phyloP scores from a whole-genome alignment of 78 protist genomes.

The Emiliania huxleyi region DNA sequence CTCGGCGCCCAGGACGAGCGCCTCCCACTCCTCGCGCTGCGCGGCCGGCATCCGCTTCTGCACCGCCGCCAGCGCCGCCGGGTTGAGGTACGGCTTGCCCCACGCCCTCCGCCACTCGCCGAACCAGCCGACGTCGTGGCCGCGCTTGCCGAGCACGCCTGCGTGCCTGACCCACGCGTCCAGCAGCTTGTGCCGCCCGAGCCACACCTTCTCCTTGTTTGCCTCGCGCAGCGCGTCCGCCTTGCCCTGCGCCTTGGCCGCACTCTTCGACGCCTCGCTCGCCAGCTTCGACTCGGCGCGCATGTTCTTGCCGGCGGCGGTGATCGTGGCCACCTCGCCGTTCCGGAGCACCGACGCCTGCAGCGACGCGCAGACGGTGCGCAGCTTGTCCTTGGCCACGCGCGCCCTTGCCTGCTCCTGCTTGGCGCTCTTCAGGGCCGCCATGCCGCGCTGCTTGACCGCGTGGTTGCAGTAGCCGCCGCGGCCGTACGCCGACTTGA shows the following conservation, averaged over 20 bases:
- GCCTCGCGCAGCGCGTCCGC: not conserved
- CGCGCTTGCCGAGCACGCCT: not conserved
- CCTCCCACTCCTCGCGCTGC: not conserved
- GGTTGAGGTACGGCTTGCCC: not conserved
- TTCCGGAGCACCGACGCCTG: not conserved
- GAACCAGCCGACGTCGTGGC: not conserved
- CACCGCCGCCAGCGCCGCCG: not conserved
- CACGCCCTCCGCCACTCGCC: not conserved
- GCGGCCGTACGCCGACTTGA: constrained; percentile 7
- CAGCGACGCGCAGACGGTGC: not conserved
- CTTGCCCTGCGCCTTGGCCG: not conserved
- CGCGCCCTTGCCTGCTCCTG: not conserved
- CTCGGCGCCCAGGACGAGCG: not conserved
- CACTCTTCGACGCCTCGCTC: not conserved
- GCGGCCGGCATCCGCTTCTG: not conserved
- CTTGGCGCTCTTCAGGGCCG: not conserved
- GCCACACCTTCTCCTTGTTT: not conserved
- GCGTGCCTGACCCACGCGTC: not conserved
- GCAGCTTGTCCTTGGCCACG: constrained; percentile 24
- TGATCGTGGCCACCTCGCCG: not conserved
- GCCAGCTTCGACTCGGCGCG: not conserved
- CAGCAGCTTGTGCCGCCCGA: not conserved
- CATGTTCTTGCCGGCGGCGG: not conserved
- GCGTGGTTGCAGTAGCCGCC: not conserved
- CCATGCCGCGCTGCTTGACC: not conserved